Conservation (phyloP, 192 early-diverging fungal species). For the Podochytrium sp. region DNA sequence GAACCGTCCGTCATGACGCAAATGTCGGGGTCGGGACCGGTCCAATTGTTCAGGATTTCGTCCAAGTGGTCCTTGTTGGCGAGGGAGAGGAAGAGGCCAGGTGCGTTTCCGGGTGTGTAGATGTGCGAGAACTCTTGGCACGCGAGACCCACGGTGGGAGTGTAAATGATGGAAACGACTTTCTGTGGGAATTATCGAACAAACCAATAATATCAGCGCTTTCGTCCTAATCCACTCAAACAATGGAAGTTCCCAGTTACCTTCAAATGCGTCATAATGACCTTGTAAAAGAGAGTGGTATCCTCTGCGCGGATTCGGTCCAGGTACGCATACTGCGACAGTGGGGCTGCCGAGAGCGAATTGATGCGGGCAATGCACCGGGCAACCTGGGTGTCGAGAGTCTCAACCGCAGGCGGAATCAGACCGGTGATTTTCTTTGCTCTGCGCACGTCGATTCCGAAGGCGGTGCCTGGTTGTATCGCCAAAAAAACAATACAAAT, state of each 20-base stretch:
- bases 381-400: conserved; percentile 71
- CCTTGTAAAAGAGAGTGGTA: conserved; percentile 80
- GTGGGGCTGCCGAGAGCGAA: conserved; percentile 58
- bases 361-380: conserved; percentile 75
- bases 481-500: too few species aligned
- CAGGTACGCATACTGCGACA: conserved; percentile 89
- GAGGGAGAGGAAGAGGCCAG: conserved; percentile 88
- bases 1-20: conserved; percentile 96
- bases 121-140: conserved; percentile 89
- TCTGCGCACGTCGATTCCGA: conserved; percentile 51
- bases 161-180: conserved; percentile 45
- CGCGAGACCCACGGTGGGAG: conserved; percentile 55
- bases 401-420: conserved; percentile 75
- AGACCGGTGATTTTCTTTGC: conserved; percentile 72
- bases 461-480: conserved; percentile 77
- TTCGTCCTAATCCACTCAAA: conserved; percentile 31
- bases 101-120: conserved; percentile 60
- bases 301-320: conserved; percentile 82
- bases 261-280: conserved; percentile 68
- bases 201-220: too few species aligned
- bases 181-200: too few species aligned
- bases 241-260: too few species aligned
- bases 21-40: conserved; percentile 66
- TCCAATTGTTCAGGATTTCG: conserved; percentile 81
- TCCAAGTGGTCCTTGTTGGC: conserved; percentile 75